phyloP scores from a whole-genome alignment of 2,329 filamentous ascomycete species.

The Diaporthe aspalathi region DNA sequence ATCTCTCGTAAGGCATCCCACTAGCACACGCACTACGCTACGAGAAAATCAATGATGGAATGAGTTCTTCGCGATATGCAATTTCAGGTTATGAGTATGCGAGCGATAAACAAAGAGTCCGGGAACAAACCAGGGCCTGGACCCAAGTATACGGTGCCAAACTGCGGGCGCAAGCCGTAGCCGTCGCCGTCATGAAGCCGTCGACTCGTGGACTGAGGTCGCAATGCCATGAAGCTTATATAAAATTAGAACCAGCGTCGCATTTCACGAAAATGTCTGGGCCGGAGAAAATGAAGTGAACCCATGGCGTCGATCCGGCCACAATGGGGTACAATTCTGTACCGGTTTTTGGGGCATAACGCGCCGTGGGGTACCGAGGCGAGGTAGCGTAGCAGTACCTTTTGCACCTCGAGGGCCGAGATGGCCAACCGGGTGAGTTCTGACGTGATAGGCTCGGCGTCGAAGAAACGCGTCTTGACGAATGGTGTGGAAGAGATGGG shows the following conservation, averaged over 20 bases:
- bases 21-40: neutral
- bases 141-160: neutral
- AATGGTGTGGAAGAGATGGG: slow-evolving; percentile 15
- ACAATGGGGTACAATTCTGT: neutral
- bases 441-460: neutral
- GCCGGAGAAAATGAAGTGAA: neutral
- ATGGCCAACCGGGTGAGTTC: neutral
- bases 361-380: neutral
- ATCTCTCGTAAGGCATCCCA: neutral
- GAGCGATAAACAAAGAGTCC: neutral
- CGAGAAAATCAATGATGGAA: neutral
- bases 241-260: slow-evolving; percentile 23
- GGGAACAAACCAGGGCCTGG: neutral
- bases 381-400: neutral
- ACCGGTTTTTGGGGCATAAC: neutral
- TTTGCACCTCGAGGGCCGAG: neutral
- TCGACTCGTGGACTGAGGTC: neutral
- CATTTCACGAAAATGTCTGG: slow-evolving; percentile 5
- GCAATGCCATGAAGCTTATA: slow-evolving; percentile 12
- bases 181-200: slow-evolving; percentile 8
- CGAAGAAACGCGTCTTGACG: slow-evolving; percentile 23
- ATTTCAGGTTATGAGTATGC: neutral
- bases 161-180: neutral
- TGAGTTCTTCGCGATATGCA: neutral
- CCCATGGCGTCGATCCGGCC: slow-evolving; percentile 25